Conservation (phyloP, 495 filamentous ascomycete species). For the Pyrenula aspistea region DNA sequence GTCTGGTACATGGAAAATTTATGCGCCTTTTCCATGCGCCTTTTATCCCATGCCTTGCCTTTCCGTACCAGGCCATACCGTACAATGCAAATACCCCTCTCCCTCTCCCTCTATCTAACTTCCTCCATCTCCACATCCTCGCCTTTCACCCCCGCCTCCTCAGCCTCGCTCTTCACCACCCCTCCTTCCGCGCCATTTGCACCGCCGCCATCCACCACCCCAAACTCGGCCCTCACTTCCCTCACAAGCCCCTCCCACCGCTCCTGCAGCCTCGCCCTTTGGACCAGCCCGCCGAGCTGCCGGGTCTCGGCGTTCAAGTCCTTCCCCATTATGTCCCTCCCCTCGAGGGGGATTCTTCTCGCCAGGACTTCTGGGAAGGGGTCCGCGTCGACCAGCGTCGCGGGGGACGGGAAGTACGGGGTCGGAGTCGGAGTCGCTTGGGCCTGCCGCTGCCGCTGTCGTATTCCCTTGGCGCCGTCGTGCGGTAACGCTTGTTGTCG, state of each 20-base stretch:
- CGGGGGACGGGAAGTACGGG: background rate
- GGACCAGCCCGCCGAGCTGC: background rate
- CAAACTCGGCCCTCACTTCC: background rate
- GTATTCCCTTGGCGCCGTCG: background rate
- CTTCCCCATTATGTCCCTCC: background rate
- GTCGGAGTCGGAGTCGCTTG: too few species aligned
- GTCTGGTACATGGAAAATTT: too few species aligned
- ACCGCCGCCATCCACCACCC: background rate
- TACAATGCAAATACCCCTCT: too few species aligned
- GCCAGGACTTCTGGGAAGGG: background rate
- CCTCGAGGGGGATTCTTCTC: background rate
- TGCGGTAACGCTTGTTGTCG: background rate
- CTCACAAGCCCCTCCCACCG: background rate
- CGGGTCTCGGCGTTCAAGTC: background rate
- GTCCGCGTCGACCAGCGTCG: background rate
- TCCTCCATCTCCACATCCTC: conserved; percentile 7
- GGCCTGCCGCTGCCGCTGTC: background rate
- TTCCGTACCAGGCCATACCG: too few species aligned
- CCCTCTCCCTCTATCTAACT: conserved; percentile 3
- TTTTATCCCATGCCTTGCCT: too few species aligned
- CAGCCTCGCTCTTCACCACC: background rate
- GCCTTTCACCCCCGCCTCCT: conserved; percentile 7
- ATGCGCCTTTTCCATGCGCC: too few species aligned
- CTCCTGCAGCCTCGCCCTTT: background rate
- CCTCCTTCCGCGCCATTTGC: background rate